Percentiles rank a stretch among this genome's conserved stretches.
phyloP scores from a whole-genome alignment of 176 grass and related monocot genomes.

The Musa schizocarpa region DNA sequence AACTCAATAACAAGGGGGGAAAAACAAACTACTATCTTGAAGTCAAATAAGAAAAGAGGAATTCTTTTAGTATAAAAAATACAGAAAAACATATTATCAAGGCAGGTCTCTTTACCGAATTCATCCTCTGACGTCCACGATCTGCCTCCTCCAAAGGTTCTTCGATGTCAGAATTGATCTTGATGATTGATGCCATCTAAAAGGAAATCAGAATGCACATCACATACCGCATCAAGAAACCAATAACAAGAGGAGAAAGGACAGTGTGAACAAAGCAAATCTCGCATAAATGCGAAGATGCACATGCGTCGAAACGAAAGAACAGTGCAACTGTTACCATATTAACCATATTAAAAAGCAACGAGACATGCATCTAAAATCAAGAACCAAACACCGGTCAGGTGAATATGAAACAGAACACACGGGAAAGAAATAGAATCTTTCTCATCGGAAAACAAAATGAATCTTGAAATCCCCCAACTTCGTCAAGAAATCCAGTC shows the following conservation, averaged over 20 bases:
- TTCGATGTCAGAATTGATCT: not conserved
- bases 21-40: too few relatives aligned
- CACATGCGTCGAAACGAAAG: not conserved
- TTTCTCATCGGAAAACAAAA: not conserved
- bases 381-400: not conserved
- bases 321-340: not conserved
- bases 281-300: not conserved
- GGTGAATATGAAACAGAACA: not conserved
- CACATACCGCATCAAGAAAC: not conserved
- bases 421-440: not conserved
- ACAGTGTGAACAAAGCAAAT: not conserved
- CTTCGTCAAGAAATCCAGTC: not conserved
- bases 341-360: not conserved
- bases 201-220: not conserved
- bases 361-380: not conserved
- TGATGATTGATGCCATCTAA: constrained; percentile 5
- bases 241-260: not conserved
- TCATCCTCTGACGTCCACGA: constrained; percentile 11
- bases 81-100: not conserved
- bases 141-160: not conserved
- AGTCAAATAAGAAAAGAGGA: not conserved
- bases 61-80: not conserved
- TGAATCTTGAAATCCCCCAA: not conserved
- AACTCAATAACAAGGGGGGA: too few relatives aligned
- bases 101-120: not conserved